A percentile compares a stretch with the other conserved stretches of the same genome.
These are phyloP conservation scores for Penicillium canescens DNA, from an alignment of 495 filamentous ascomycete species.

Conservation along the genomic window DNA sequence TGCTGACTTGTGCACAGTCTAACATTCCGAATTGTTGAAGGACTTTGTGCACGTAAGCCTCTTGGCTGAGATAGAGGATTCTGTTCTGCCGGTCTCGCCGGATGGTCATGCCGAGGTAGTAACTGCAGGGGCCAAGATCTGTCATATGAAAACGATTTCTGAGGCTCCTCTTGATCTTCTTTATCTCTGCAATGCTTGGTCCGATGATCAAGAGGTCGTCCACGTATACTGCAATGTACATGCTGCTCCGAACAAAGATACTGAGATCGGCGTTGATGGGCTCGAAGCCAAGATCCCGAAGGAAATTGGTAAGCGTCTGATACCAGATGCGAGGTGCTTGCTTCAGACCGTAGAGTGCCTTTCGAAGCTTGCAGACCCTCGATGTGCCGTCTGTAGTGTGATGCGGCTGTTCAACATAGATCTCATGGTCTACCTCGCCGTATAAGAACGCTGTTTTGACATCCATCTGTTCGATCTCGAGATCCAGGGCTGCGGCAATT, in stretches of 20 bases:
- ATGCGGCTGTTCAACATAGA: no score
- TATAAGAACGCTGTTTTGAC: no score
- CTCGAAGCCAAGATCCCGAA: conserved; percentile 28
- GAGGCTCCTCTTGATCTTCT: conserved; percentile 27
- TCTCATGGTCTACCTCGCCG: no score
- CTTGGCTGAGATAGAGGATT: conserved; percentile 20
- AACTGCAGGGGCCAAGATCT: conserved; percentile 29
- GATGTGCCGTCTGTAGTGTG: no score
- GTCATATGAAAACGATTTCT: conserved; percentile 28
- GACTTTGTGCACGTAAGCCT: conserved; percentile 22
- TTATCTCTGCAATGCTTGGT: conserved; percentile 17
- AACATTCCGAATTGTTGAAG: conserved; percentile 8
- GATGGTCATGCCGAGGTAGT: conserved; percentile 36
- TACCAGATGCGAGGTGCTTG: no score
- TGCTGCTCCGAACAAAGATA: conserved; percentile 22
- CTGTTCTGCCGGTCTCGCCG: conserved; percentile 20
- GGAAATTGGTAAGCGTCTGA: conserved; percentile 29
- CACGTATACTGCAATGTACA: conserved; percentile 33
- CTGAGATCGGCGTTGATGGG: conserved; percentile 19
- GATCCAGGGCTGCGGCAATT: no score
- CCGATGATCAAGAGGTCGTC: conserved; percentile 34
- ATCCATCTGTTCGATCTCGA: no score
- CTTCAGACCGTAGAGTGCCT: no score
- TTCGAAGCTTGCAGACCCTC: no score
- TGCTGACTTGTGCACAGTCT: conserved; percentile 7